Base-by-base conservation (phyloP, 202 grass and related monocot genomes). In the Saccharum hybrid region DNA sequence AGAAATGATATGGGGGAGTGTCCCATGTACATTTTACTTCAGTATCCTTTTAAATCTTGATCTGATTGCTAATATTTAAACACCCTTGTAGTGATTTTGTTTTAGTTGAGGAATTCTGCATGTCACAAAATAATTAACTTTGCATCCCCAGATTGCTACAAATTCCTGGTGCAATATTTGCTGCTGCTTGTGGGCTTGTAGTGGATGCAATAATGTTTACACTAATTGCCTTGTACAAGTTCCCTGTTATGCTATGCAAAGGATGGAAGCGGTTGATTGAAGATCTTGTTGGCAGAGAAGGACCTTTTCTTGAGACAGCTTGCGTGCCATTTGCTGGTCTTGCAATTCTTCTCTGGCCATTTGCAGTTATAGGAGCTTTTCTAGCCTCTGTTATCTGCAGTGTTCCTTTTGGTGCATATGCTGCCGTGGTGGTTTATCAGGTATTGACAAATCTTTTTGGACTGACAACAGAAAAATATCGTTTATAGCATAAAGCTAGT, bases 231-330 rank as follows among this genome's bases (percentile, higher is more conserved):
- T 34, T 93, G 41, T 93, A 86, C 78, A 98, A 98, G 85, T 88
- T 85, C 79, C 96, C 96, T 6, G 89, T 93, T 64, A 98, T 98
- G 96, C 93, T 98, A 78, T 87, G 92, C 36, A 98, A 98, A 91
- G 96, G 96, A 80, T 98, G 96, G 96, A 93, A 89, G 34, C 68
- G 96, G 59, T 81, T 98, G 33, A 83, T 96, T 39, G 85, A 96
- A 61, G 96, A 98, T 75, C 81, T 98, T 45, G 77, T 94, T 54
- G 92, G 93, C 73, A 88, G 96, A 86, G 96, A 96, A 86, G 96
- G 96, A 34, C 96, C 93, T 8, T 96, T 98, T 82, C 75, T 94
- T 64, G 96, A 96, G 81, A 98, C 96, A 71, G 96, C 88, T 71
- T 98, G 93, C 28, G 91, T 98, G 70, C 96, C 96, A 2, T 88